Conservation (phyloP, 129 eudicot genomes). For the Flaveria linearis region DNA sequence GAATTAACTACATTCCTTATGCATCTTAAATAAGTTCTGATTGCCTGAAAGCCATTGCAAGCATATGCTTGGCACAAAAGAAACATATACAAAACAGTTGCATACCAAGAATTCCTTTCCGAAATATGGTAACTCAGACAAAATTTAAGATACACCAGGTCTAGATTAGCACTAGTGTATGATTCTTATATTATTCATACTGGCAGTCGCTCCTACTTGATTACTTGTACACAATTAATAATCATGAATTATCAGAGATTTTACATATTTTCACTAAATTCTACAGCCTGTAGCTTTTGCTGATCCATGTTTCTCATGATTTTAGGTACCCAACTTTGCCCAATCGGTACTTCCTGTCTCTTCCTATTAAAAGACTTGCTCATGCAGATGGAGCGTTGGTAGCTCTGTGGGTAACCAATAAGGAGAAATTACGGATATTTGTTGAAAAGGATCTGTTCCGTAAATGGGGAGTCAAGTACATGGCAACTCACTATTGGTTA, state of each 20-base stretch:
- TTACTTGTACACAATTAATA: neutral
- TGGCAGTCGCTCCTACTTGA: neutral
- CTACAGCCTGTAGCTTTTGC: neutral
- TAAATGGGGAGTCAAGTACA: slow-evolving; percentile 80
- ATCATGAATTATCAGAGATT: neutral
- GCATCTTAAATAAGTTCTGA: slow-evolving; percentile 7
- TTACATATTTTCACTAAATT: neutral
- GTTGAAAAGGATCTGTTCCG: slow-evolving; percentile 86
- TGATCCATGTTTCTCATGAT: slow-evolving; percentile 14
- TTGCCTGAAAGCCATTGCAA: neutral
- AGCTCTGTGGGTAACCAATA: slow-evolving; percentile 94
- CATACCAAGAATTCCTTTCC: neutral
- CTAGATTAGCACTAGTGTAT: slow-evolving; percentile 8
- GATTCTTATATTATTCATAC: neutral
- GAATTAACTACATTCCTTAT: neutral
- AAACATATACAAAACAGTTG: neutral
- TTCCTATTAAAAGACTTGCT: slow-evolving; percentile 70
- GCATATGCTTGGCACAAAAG: neutral
- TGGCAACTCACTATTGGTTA: slow-evolving; percentile 81
- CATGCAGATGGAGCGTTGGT: slow-evolving; percentile 70
- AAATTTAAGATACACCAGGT: slow-evolving; percentile 2
- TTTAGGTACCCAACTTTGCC: slow-evolving; percentile 90
- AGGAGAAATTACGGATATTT: slow-evolving; percentile 79
- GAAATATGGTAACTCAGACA: neutral
- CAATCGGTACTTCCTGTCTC: slow-evolving; percentile 68